Base-by-base conservation (phyloP, 139 green algal species). In the Haematococcus lacustris region DNA sequence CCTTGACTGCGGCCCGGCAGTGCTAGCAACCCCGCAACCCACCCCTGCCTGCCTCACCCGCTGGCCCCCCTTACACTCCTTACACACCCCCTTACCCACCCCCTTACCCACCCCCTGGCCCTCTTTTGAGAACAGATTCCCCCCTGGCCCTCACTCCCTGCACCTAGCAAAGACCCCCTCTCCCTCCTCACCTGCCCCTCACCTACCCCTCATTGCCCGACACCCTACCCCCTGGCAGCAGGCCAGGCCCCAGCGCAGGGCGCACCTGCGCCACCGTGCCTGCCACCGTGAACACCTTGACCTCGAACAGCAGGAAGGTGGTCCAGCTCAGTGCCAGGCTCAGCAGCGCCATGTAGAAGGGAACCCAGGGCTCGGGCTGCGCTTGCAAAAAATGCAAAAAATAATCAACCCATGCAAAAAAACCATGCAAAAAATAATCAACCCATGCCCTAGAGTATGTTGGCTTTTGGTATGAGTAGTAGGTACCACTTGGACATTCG, bases 241-340 rank as follows among this genome's bases (percentile, higher is more conserved):
- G n/a, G n/a, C n/a, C n/a, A n/a, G n/a, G n/a, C n/a, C n/a, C n/a
- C n/a, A n/a, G n/a, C n/a, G n/a, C n/a, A n/a, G n/a, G 57, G 21
- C 87, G 72, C 37, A 74, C 69, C 69, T 74, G 69, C n/a, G 85
- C 83, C 0, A 87, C 70, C 0, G 76, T 74, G 53, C 86, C 86
- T 3, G 64, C 69, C 0, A 87, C 76, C 0, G 78, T 77, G 71
- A 86, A 93, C 32, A 89, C 70, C 33, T 86, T 80, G 38, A 93
- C 73, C 80, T 91, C 74, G 60, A 76, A 80, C 66, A 80, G 40
- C 30, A 88, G 67, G 68, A 90, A 81, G 40, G 82, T 67, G 65
- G 71, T 88, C 88, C 88, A 93, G 30, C 78, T 70, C 60, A 85
- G 53, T 2, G 70, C 65, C 25, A 88, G 4, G 37, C 28, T 64